phyloP scores from a whole-genome alignment of 1,139 yeast species.

The Protomyces macrosporus region DNA sequence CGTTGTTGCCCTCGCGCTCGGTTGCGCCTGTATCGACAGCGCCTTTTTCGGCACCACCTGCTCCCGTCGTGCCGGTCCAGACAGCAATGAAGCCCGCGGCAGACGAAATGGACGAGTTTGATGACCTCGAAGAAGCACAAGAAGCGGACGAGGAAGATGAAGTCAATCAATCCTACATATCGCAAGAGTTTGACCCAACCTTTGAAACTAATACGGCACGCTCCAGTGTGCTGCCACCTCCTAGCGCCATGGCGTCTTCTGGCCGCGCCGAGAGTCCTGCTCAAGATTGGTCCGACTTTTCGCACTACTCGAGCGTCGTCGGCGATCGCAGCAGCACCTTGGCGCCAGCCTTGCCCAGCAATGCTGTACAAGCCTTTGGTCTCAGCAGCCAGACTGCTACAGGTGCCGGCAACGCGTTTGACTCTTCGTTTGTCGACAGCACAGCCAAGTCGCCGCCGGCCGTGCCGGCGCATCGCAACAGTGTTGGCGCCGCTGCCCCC shows the following conservation, averaged over 20 bases:
- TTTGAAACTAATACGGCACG: conserved; percentile 8
- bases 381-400: background rate
- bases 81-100: background rate
- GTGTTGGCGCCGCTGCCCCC: background rate
- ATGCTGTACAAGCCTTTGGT: background rate
- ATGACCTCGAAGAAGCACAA: conserved; percentile 22
- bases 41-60: background rate
- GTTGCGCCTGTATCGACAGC: background rate
- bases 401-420: background rate
- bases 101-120: conserved; percentile 21
- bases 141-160: conserved; percentile 20
- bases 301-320: conserved; percentile 18
- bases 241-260: background rate
- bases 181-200: conserved; percentile 18
- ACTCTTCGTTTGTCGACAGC: background rate
- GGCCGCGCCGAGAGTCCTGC: conserved; percentile 7
- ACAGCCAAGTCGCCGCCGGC: background rate
- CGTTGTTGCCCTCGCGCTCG: background rate
- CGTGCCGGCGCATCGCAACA: background rate
- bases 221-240: conserved; percentile 1
- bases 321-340: conserved; percentile 2
- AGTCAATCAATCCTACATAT: conserved; percentile 5
- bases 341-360: background rate
- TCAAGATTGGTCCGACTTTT: conserved; percentile 18
- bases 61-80: background rate